Base-by-base conservation (phyloP, 305 asterid genomes). In the Salvia sclarea region DNA sequence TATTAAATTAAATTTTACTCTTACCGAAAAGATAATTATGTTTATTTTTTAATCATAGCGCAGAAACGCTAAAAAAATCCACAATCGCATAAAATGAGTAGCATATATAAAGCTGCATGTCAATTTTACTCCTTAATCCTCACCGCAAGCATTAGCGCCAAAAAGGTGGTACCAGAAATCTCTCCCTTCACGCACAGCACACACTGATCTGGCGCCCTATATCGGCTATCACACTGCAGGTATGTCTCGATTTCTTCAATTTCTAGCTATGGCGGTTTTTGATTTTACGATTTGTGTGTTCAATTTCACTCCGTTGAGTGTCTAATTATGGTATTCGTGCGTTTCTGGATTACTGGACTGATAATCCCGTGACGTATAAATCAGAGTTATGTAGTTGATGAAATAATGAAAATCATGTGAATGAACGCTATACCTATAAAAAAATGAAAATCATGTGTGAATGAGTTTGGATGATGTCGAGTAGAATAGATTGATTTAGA, bases 131-230 rank as follows among this genome's bases (percentile, higher is more conserved):
- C 66, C 20, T 67, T n/a, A 25, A 25, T 25, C 56, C 10, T n/a
- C n/a, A n/a, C n/a, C 17, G 44, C 3, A 25, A 31, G 14, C 50
- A 48, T 48, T 33, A 58, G 72, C 69, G 64, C 73, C 49, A 72
- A 73, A 73, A 35, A 45, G 35, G 45, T 59, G 65, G 64, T 9
- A 58, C 49, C 50, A 38, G 8, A 38, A 59, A 22, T 31, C 69
- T 52, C 30, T 44, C 20, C 14, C n/a, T 47, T 52, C 9, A 45
- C 55, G 3, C 28, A 8, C n/a, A 8, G 18, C 61, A 45, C 71
- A 3, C 54, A 17, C 35, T 28, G 33, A 48, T 57, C 57, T 28
- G 44, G 0, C 30, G 5, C 13, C 44, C 17, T 22, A 7, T 24
- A 16, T 13, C 59, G 28, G 8, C n/a, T 52, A 37, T 45, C 70